These are phyloP conservation scores for Termitomyces sp. DNA, from an alignment of 768 basidiomycete genomes.

Conservation along the genomic window DNA sequence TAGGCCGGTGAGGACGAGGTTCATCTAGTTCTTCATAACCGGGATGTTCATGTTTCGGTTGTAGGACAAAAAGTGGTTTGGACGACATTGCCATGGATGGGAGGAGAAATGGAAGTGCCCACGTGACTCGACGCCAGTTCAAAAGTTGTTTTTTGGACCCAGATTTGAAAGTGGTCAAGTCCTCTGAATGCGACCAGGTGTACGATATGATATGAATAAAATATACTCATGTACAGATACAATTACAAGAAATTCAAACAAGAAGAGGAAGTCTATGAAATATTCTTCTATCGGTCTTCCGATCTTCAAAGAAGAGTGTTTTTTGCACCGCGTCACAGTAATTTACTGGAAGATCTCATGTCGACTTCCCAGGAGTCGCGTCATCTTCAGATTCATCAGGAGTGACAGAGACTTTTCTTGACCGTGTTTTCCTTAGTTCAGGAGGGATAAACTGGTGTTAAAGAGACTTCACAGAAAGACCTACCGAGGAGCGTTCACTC, in stretches of 20 bases:
- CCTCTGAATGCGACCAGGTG: background rate
- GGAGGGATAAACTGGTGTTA: background rate
- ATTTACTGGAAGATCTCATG: too few relatives aligned
- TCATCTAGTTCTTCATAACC: conserved; percentile 6
- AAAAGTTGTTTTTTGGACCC: too few relatives aligned
- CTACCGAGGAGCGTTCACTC: conserved; percentile 23
- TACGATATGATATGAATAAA: background rate
- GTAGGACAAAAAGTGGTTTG: conserved; percentile 16
- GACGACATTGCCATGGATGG: conserved; percentile 11
- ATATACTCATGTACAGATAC: background rate
- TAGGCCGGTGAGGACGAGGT: conserved; percentile 25
- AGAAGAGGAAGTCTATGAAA: background rate
- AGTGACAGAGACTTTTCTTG: background rate
- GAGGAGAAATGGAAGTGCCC: background rate
- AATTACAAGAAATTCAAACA: background rate
- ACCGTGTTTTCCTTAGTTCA: conserved; percentile 10
- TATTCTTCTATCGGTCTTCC: too few relatives aligned
- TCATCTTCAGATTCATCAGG: background rate
- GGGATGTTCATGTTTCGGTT: conserved; percentile 18
- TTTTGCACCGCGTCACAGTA: too few relatives aligned
- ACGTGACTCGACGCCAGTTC: conserved; percentile 9
- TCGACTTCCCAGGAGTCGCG: background rate
- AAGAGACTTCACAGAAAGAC: background rate
- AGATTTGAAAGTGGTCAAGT: too few relatives aligned
- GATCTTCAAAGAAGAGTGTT: too few relatives aligned